A percentile compares a stretch with the other conserved stretches of the same genome.
phyloP scores from a whole-genome alignment of 2,329 filamentous ascomycete species.

The Sporothrix globosa region DNA sequence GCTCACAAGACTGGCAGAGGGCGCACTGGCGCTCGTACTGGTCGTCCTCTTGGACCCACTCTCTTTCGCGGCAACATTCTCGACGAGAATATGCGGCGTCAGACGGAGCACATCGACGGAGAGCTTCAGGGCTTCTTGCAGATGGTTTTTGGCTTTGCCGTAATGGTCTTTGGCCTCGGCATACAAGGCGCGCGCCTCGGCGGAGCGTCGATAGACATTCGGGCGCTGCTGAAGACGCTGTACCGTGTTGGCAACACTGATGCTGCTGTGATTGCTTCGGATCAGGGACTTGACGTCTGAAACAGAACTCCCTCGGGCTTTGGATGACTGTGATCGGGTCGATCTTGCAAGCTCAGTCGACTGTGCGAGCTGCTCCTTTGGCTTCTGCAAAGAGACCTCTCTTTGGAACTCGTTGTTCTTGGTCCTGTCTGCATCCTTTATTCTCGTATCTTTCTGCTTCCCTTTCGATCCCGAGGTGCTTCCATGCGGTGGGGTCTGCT shows the following conservation, averaged over 20 bases:
- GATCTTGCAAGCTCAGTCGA: background rate
- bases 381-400: background rate
- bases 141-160: slow-evolving; percentile 44
- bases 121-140: slow-evolving; percentile 44
- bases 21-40: background rate
- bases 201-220: slow-evolving; percentile 50
- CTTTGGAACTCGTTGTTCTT: background rate
- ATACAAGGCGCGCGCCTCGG: slow-evolving; percentile 46
- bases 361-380: background rate
- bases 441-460: background rate
- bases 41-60: background rate
- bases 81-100: slow-evolving; percentile 40
- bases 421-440: too few relatives aligned
- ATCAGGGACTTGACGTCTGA: background rate
- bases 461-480: background rate
- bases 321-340: background rate
- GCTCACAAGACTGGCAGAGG: background rate
- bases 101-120: slow-evolving; percentile 42
- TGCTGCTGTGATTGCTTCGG: background rate
- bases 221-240: slow-evolving; percentile 36
- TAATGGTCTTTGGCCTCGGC: slow-evolving; percentile 48
- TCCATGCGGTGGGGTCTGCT: background rate
- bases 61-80: background rate
- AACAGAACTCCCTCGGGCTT: background rate
- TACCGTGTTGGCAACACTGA: background rate